A percentile compares a stretch with the other conserved stretches of the same genome.
These are phyloP conservation scores for Xerocomus potaroensis DNA, from an alignment of 768 basidiomycete genomes.

Conservation along the genomic window DNA sequence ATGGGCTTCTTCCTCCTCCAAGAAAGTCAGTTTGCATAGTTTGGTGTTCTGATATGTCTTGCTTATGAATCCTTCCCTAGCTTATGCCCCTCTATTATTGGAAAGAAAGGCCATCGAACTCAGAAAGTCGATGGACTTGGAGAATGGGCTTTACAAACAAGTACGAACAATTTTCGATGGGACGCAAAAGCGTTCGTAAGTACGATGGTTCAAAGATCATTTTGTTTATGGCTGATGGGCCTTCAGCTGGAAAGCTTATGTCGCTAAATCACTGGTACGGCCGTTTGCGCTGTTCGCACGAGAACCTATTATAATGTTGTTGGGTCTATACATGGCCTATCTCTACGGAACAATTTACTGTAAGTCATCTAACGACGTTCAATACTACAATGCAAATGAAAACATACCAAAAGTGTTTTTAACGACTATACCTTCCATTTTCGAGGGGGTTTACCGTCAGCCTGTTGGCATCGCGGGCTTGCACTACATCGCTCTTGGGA, in stretches of 20 bases:
- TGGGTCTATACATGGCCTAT: slow-evolving; percentile 67
- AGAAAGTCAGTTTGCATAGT: slow-evolving; percentile 48
- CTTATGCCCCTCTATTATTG: slow-evolving; percentile 32
- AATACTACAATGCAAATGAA: background rate
- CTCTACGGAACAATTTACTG: slow-evolving; percentile 60
- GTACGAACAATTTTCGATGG: slow-evolving; percentile 49
- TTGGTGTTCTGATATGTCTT: background rate
- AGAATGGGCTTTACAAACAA: slow-evolving; percentile 36
- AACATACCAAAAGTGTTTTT: slow-evolving; percentile 51
- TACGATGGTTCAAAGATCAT: slow-evolving; percentile 1
- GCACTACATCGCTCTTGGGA: slow-evolving; percentile 67
- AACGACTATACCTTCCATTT: slow-evolving; percentile 61
- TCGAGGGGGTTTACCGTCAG: slow-evolving; percentile 50
- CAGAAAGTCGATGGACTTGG: slow-evolving; percentile 40
- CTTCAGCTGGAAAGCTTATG: slow-evolving; percentile 47
- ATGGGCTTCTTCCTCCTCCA: slow-evolving; percentile 52
- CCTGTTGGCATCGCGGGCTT: slow-evolving; percentile 56
- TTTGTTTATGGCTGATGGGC: background rate
- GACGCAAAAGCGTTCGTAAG: slow-evolving; percentile 41
- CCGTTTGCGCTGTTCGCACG: slow-evolving; percentile 59
- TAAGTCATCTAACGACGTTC: slow-evolving; percentile 27
- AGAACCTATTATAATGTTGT: slow-evolving; percentile 66
- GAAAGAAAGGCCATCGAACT: slow-evolving; percentile 50
- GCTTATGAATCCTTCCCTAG: slow-evolving; percentile 18
- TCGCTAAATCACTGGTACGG: slow-evolving; percentile 53